phyloP scores from a whole-genome alignment of 176 grass and related monocot species.

The Aegilops sharonensis region DNA sequence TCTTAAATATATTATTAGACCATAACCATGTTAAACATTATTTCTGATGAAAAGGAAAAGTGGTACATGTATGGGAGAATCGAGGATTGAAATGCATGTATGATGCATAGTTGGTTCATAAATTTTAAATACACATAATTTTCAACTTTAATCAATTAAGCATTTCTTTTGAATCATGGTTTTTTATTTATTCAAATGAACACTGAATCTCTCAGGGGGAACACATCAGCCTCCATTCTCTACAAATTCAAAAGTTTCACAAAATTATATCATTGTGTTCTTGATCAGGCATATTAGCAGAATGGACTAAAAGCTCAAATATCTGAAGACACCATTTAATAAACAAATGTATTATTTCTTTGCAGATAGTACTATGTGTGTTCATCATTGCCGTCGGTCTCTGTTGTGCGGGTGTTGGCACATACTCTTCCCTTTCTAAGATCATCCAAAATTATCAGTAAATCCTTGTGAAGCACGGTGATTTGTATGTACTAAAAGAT shows the following conservation, averaged over 20 bases:
- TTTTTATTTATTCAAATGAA: background rate
- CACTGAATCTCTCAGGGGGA: background rate
- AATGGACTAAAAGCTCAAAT: background rate
- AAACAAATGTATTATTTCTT: background rate
- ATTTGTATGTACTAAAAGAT: background rate
- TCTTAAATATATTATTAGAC: background rate
- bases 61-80: background rate
- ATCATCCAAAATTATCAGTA: slow-evolving; percentile 53
- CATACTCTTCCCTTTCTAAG: slow-evolving; percentile 52
- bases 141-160: background rate
- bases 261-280: background rate
- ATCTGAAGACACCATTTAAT: background rate
- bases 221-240: background rate
- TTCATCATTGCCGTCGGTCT: slow-evolving; percentile 51
- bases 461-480: background rate
- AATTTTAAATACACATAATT: background rate
- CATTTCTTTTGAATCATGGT: background rate
- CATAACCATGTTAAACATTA: background rate
- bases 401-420: slow-evolving; percentile 47
- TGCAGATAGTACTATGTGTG: slow-evolving; percentile 43
- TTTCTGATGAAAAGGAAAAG: background rate
- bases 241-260: background rate
- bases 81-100: background rate
- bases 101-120: background rate
- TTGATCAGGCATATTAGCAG: background rate